Evolutionary conservation across 1,284 basidiomycete genomes (phyloP).

Genomic region (Boletellus deceptivus): DNA sequence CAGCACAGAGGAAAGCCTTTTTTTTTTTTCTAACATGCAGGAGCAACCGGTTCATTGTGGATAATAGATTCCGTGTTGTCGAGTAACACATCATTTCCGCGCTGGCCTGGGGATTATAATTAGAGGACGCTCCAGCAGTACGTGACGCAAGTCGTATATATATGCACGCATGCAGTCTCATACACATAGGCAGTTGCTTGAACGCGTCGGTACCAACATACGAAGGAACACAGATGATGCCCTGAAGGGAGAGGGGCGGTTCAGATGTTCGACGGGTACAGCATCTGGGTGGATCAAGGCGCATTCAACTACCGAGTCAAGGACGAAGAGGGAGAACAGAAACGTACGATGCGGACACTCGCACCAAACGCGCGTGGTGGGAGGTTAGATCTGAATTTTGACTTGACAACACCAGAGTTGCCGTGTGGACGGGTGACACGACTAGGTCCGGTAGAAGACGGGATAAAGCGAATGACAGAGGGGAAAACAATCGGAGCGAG

Average conservation of each 20-base stretch:
- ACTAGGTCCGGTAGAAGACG: constrained; percentile 36
- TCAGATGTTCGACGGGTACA: constrained; percentile 55
- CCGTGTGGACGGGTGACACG: constrained; percentile 93
- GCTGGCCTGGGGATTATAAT: too few relatives aligned
- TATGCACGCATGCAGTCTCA: constrained; percentile 18
- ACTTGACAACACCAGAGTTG: constrained; percentile 94
- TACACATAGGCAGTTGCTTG: constrained; percentile 15
- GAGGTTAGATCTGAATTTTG: constrained; percentile 97
- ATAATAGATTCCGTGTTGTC: too few relatives aligned
- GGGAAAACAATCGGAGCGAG: constrained; percentile 8
- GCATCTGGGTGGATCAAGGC: constrained; percentile 37
- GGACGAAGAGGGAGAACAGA: neutral
- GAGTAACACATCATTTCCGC: too few relatives aligned
- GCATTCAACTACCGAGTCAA: neutral
- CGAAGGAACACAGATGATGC: constrained; percentile 9
- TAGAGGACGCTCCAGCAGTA: too few relatives aligned
- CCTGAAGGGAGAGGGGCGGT: constrained; percentile 6
- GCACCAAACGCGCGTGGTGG: constrained; percentile 96
- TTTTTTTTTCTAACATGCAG: too few relatives aligned
- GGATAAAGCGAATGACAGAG: neutral
- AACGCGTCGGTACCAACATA: constrained; percentile 16
- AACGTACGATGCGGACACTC: constrained; percentile 84
- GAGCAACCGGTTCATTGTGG: too few relatives aligned
- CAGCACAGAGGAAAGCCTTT: too few relatives aligned
- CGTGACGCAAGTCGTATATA: constrained; percentile 2